phyloP scores from a whole-genome alignment of 768 basidiomycete species.

The Leccinum variicolor region DNA sequence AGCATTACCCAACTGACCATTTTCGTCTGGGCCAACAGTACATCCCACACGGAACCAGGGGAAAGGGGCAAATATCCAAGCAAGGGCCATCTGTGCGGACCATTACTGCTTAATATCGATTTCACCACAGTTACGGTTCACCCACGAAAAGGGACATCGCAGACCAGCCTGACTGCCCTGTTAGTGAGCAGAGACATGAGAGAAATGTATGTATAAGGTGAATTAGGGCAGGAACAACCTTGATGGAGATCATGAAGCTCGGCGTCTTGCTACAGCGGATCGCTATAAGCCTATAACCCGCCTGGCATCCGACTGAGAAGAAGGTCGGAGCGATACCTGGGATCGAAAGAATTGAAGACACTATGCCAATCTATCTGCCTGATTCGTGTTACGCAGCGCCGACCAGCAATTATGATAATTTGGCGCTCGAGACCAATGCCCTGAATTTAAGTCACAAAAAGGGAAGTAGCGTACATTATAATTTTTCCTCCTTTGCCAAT shows the following conservation, averaged over 20 bases:
- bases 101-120: not conserved
- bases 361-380: not conserved
- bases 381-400: not conserved
- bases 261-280: no score
- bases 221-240: no score
- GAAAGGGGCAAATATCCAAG: not conserved
- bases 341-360: not conserved
- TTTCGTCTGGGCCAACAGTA: not conserved
- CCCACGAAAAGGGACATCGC: not conserved
- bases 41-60: not conserved
- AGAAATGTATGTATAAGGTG: no score
- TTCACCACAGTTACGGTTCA: not conserved
- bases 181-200: not conserved
- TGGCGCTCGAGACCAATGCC: not conserved
- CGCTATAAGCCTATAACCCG: no score
- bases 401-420: not conserved
- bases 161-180: not conserved
- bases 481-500: not conserved
- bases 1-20: not conserved
- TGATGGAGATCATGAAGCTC: no score
- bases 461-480: constrained; percentile 2
- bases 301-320: not conserved
- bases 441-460: not conserved
- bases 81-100: not conserved
- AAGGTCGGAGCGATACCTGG: not conserved